Evolutionary conservation across 2,329 filamentous ascomycete genomes (phyloP), one percentile per base, ranked within the genome.

Genomic region (Paracoccidioides lutzii): DNA sequence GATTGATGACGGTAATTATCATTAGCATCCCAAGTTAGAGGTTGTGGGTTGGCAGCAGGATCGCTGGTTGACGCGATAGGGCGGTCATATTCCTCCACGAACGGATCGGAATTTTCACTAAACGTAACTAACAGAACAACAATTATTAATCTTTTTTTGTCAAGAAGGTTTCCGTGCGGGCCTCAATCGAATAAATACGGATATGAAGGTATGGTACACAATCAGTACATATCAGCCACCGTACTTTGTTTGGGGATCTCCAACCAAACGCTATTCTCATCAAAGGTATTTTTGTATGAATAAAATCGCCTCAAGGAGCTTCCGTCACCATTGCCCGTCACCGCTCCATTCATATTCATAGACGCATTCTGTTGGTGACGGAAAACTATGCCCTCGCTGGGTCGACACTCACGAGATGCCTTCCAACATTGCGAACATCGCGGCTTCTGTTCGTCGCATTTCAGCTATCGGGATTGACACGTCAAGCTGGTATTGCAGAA

Each of bases 311-410:
- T 80, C 58, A 84, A 68, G 52, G 72, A 74, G 40, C 73, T 75
- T 45, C 69, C 67, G 12, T 64, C 67, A 4, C 66, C 64, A 9
- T 64, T 61, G 12, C 75, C 72, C 30, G 68, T 66, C 15, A 66
- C 67, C 46, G 73, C 71, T 12, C 70, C 69, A 41, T 67, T 64
- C 51, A 78, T 76, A 57, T 84, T 84, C 81, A 84, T 82, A 22
- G 81, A 83, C 35, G 81, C 81, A 76, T 85, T 85, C 68, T 85
- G 82, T 64, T 85, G 81, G 67, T 85, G 82, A 55, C 82, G 78
- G 63, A 84, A 85, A 46, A 83, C 79, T 61, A 85, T 78, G 53
- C 80, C 81, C 59, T 81, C 80, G 63, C 78, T 81, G 30, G 79
- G 79, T 48, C 79, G 71, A 67, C 81, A 84, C 67, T 81, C 76